A percentile compares a stretch with the other conserved stretches of the same genome.
Conservation (phyloP, 139 green algal genomes). For the Bryopsis sp. region DNA sequence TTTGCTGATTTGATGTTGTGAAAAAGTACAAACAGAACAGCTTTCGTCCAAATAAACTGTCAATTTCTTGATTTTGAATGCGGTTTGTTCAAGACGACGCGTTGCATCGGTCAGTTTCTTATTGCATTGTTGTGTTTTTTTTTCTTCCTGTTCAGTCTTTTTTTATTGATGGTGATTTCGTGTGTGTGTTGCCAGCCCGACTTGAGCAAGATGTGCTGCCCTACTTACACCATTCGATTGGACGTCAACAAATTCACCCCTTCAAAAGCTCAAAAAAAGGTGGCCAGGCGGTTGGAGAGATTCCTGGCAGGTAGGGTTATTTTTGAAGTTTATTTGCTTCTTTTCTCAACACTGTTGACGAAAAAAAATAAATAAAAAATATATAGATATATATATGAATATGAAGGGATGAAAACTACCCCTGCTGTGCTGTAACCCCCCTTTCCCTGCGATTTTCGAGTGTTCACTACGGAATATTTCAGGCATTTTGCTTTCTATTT, state of each 20-base stretch:
- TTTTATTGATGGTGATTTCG: neutral
- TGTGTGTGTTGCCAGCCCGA: conserved; percentile 1
- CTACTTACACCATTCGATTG: conserved; percentile 13
- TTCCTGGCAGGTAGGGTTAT: neutral
- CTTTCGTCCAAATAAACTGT: too few relatives aligned
- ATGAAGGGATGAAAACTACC: too few relatives aligned
- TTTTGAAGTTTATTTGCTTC: neutral
- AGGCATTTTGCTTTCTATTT: too few relatives aligned
- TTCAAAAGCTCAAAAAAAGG: neutral
- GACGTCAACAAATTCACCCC: neutral
- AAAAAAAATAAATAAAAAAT: too few relatives aligned
- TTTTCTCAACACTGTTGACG: too few relatives aligned
- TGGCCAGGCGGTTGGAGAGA: neutral
- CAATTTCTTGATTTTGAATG: conserved; percentile 1
- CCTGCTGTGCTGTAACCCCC: too few relatives aligned
- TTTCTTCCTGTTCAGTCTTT: neutral
- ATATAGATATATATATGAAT: too few relatives aligned
- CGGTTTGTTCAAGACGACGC: neutral
- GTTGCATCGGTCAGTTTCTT: neutral
- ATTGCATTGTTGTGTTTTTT: neutral
- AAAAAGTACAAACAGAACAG: too few relatives aligned
- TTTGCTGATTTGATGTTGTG: too few relatives aligned
- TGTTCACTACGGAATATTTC: too few relatives aligned
- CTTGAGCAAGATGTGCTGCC: neutral
- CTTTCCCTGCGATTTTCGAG: too few relatives aligned